Base-by-base conservation (phyloP, 108 stramenopile genomes). In the Phaeodactylum tricornutum region DNA sequence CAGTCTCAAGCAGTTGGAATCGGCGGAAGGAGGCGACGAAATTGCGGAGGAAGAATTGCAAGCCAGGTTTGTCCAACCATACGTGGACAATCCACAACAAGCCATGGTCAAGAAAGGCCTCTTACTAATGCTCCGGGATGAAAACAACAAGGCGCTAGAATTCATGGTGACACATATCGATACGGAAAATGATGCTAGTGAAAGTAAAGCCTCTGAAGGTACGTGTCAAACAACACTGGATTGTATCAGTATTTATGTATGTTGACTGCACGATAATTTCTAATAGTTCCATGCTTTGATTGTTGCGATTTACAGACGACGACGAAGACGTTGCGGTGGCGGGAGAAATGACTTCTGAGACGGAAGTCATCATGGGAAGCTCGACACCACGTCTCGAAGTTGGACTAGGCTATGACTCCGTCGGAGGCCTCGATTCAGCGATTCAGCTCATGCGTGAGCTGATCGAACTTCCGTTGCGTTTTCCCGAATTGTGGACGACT, bases 401-500 rank as follows among this genome's bases (percentile, higher is more conserved):
- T 26, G 90, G 81, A 27, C 57, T 85, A n/a, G 92, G 92, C 25
- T 98, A 98, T 53, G 96, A 95, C 50, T 94, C 93, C 29, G 81
- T 98, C 29, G 97, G 97, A 27, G 97, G 97, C 23, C 81, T 87
- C 51, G 84, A 79, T 34, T 84, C 79, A 59, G 84, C 93, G 41
- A 81, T 97, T 19, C 72, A 73, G 29, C 67, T 83, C 15, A 94
- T 98, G 62, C 64, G 92, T 15, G 95, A 96, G 57, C 68, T 98
- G 25, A 87, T 98, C 9, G 97, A 98, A 66, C 66, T 98, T 5
- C 97, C 95, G 0, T 62, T 98, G 27, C 77, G 89, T 15, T 93
- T 93, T 56, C 95, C 97, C 7, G 86, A 93, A 59, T 66, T 98
- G 1, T 98, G 96, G 90, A 81, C 86, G 22, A 75, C 93, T 21